Evolutionary conservation across 164 flowering plant genomes (phyloP), one percentile per base, ranked within the genome.

Genomic region (Tinospora cordifolia): DNA sequence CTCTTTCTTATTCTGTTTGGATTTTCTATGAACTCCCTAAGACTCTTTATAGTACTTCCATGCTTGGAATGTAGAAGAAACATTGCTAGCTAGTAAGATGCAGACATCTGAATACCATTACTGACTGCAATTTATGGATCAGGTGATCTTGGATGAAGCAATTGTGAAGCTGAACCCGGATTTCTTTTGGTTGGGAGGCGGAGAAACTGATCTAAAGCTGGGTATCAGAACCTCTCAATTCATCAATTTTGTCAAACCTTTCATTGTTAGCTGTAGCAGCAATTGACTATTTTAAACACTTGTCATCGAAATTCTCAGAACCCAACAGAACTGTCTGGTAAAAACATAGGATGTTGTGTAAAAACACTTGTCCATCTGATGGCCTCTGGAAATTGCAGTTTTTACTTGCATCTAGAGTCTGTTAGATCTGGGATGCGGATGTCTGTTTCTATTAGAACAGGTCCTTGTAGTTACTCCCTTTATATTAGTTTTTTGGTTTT

Each of bases 91-190:
- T 49, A 34, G 47, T 30, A 22, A 21, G 24, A 11, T n/a, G 22
- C 26, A 19, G 25, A 25, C 30, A 39, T 38, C 13, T 46, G 58
- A 11, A 51, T 71, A 60, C 67, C 62, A 49, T 66, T 70, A 58
- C 49, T 25, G 39, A 25, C 26, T 73, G n/a, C 21, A 30, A 46
- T 30, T 44, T 46, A 22, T 62, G 46, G 15, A 47, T 68, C 92
- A 95, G 99, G 98, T 95, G 77, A 95, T 95, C 69, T 76, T 95
- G 81, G 99, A 95, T 75, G 98, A 89, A 84, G 97, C 97, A 66
- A 91, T 92, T 57, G 81, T 72, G 19, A 87, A 82, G 79, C 94
- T 95, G 10, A 70, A 78, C 70, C 93, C 97, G 4, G 87, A 90
- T 74, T 95, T 85, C 88, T 95, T 92, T 81, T 95, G 97, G 98